These are phyloP conservation scores for Ceratopteris richardii DNA, from an alignment of 75 land plant genomes.

Conservation along the genomic window DNA sequence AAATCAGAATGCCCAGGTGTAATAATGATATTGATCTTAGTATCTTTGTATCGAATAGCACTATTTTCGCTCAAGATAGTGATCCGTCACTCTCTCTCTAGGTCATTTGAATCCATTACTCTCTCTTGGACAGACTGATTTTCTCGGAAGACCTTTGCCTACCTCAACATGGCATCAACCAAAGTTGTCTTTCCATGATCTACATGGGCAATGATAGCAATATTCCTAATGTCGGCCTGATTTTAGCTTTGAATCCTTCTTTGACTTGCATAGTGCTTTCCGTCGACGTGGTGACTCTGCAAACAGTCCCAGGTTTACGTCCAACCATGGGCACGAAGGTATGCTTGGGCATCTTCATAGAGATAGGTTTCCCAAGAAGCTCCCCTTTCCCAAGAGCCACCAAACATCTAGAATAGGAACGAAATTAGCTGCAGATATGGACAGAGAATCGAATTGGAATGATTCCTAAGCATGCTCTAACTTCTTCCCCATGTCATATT, in stretches of 20 bases:
- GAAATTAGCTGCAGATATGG: too few relatives aligned
- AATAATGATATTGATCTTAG: constrained; percentile 92
- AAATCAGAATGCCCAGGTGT: constrained; percentile 99
- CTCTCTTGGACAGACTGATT: constrained; percentile 91
- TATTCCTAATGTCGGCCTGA: constrained; percentile 76
- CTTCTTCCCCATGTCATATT: too few relatives aligned
- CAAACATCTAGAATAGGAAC: too few relatives aligned
- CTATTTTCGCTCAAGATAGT: constrained; percentile 98
- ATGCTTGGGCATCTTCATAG: too few relatives aligned
- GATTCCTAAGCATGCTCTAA: too few relatives aligned
- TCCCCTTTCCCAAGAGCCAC: too few relatives aligned
- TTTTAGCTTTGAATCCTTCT: constrained; percentile 32
- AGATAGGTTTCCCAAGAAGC: too few relatives aligned
- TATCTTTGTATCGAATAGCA: constrained; percentile 80
- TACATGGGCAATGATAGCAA: constrained; percentile 95
- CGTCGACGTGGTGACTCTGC: too few relatives aligned
- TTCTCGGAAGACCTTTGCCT: constrained; percentile 94
- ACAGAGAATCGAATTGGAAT: too few relatives aligned
- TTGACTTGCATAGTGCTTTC: constrained; percentile 18
- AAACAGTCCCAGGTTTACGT: too few relatives aligned
- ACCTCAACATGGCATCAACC: constrained; percentile 87
- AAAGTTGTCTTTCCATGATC: constrained; percentile 97
- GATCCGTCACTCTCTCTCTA: constrained; percentile 96
- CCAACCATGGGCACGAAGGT: too few relatives aligned
- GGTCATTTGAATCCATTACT: constrained; percentile 95